Evolutionary conservation across 2,329 filamentous ascomycete species (phyloP).

Genomic region (Cercospora nicotianae): DNA sequence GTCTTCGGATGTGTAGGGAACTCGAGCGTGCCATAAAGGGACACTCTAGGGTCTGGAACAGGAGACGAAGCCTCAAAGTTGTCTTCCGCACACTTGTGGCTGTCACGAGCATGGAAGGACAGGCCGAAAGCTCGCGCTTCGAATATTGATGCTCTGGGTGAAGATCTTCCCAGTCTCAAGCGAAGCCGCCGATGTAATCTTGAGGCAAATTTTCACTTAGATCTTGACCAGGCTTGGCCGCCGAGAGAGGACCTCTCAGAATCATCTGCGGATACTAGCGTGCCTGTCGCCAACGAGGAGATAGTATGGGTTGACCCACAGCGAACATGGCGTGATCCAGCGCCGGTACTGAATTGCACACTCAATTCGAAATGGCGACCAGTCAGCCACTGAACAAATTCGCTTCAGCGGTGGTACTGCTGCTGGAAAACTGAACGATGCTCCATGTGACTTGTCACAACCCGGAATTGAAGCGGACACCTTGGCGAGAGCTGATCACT

Average conservation of each 20-base stretch:
- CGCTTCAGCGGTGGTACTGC: neutral
- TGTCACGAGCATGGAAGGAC: neutral
- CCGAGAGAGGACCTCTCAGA: neutral
- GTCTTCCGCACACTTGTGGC: neutral
- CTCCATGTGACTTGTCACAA: neutral
- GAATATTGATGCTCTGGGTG: neutral
- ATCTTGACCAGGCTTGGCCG: neutral
- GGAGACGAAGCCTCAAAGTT: neutral
- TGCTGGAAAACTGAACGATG: neutral
- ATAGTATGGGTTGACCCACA: neutral
- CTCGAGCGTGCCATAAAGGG: neutral
- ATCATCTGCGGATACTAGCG: neutral
- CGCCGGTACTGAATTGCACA: neutral
- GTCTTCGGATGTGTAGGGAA: neutral
- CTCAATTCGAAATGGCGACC: neutral
- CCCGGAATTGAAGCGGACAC: neutral
- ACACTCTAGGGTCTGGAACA: neutral
- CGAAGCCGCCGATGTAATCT: neutral
- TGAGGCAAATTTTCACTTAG: neutral
- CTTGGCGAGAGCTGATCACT: neutral
- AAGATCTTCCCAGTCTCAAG: neutral
- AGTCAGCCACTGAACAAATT: neutral
- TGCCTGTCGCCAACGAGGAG: neutral
- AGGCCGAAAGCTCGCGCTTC: neutral
- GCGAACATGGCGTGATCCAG: neutral